Base-by-base conservation (phyloP, 1,284 basidiomycete species). In the Microbotryomycetes sp. region DNA sequence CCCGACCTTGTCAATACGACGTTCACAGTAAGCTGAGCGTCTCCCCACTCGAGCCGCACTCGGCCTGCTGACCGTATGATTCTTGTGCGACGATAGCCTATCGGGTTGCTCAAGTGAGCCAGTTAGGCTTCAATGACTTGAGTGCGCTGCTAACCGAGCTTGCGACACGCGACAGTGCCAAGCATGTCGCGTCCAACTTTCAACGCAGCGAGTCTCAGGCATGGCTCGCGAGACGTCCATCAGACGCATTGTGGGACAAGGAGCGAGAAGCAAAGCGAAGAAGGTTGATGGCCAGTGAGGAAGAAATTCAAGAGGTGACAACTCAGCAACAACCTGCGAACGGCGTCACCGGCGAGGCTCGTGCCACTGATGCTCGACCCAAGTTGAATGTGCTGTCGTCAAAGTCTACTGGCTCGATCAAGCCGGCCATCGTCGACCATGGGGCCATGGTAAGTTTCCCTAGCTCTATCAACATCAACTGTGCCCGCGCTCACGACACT, bases 61-160 rank as follows among this genome's bases (percentile, higher is more conserved):
- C 36, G 36, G n/a, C n/a, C 36, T 9, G 36, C 36, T 42, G 36
- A 42, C 36, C n/a, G n/a, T n/a, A n/a, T n/a, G n/a, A n/a, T n/a
- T n/a, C n/a, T n/a, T n/a, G n/a, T n/a, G n/a, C n/a, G n/a, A n/a
- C n/a, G n/a, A 26, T 54, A 65, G 54, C 54, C 61, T 45, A 64
- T 68, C 49, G 66, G 66, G 26, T 65, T 63, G 45, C 66, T 67
- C 49, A 67, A 67, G 66, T 60, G 48, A 49, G 63, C 26, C 0
- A 4, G 3, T 3, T 28, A n/a, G 15, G 7, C 30, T 3, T 26
- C 29, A 29, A 4, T 19, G 9, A 26, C 19, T 23, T 26, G 1
- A 6, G 5, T 3, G 4, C 5, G 26, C 3, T 6, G 29, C 29
- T 53, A 26, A 58, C 56, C 23, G n/a, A 4, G 15, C 23, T 12